Conservation (phyloP, 345 rosid species). For the Linum usitatissimum region DNA sequence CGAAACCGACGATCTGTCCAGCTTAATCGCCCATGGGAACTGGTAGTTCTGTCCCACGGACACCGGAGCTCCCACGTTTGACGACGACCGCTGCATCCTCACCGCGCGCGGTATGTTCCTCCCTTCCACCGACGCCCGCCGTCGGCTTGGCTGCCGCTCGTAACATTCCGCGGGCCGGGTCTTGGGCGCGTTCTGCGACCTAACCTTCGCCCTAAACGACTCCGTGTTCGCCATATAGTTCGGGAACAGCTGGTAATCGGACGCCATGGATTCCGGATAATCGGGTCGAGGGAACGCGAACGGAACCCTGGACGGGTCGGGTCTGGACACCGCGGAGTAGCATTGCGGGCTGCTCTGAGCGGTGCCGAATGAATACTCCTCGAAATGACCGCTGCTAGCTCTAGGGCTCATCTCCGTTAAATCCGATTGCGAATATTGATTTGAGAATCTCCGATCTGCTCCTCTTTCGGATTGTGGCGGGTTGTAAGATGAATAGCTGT, state of each 20-base stretch:
- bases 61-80: not conserved
- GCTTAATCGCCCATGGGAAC: constrained; percentile 1
- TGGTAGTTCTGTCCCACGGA: not conserved
- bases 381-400: constrained; percentile 63
- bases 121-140: constrained; percentile 1
- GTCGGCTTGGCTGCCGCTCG: constrained; percentile 11
- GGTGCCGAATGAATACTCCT: constrained; percentile 50
- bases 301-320: constrained; percentile 39
- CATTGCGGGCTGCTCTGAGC: constrained; percentile 63
- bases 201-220: constrained; percentile 63
- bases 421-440: constrained; percentile 34
- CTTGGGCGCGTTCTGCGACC: constrained; percentile 76
- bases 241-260: constrained; percentile 38
- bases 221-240: constrained; percentile 84
- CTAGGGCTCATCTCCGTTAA: constrained; percentile 64
- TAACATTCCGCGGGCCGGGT: no score
- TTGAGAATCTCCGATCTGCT: constrained; percentile 28
- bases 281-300: constrained; percentile 28
- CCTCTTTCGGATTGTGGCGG: constrained; percentile 21
- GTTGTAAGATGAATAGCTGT: constrained; percentile 26
- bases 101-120: constrained; percentile 2
- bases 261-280: constrained; percentile 33
- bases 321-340: constrained; percentile 48
- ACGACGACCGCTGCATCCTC: constrained; percentile 4
- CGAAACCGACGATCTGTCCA: constrained; percentile 4